Evolutionary conservation across 1,284 basidiomycete genomes (phyloP), one percentile per base, ranked within the genome.

Genomic region (Trichosporon asahii): DNA sequence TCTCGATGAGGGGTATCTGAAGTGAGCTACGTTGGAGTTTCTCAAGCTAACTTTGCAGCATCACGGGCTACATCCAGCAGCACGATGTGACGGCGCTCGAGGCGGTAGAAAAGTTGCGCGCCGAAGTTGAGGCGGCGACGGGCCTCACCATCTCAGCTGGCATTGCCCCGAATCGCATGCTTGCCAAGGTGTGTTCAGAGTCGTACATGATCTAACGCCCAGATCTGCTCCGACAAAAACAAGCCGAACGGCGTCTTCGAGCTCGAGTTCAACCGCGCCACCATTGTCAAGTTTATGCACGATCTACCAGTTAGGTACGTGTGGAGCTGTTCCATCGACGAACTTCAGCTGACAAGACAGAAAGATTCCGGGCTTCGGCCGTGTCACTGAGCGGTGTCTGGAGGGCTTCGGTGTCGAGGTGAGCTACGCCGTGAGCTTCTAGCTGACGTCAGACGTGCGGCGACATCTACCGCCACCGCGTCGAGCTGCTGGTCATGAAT

Each of bases 211-310:
- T 63, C n/a, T 72, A 29, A 73, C 53, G 29, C 63, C 37, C 78
- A 95, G 91, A 96, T 97, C 67, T 95, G 92, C 79, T 96, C 94
- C 53, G 95, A 98, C 81, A 92, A 91, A 89, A 97, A 97, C 83
- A 98, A 98, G 84, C 95, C 95, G 0, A 93, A 97, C 78, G 95
- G 94, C 1, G 93, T 95, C 80, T 97, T 89, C 76, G 87, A 88
- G 75, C 87, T 96, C 40, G 84, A 88, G 2, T 92, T 91, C 77
- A 86, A 91, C 61, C 81, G 86, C 1, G 81, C 88, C 25, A 85
- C 87, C 0, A 90, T 96, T 75, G 86, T 87, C 55, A 83, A 83
- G 0, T 98, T 97, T 83, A 81, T 83, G 79, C 71, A 80, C 14
- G 80, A 80, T 69, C 71, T 82, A 23, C 82, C 83, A 0, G 78